phyloP scores from a whole-genome alignment of 768 basidiomycete genomes.

The Chalciporus chontae region DNA sequence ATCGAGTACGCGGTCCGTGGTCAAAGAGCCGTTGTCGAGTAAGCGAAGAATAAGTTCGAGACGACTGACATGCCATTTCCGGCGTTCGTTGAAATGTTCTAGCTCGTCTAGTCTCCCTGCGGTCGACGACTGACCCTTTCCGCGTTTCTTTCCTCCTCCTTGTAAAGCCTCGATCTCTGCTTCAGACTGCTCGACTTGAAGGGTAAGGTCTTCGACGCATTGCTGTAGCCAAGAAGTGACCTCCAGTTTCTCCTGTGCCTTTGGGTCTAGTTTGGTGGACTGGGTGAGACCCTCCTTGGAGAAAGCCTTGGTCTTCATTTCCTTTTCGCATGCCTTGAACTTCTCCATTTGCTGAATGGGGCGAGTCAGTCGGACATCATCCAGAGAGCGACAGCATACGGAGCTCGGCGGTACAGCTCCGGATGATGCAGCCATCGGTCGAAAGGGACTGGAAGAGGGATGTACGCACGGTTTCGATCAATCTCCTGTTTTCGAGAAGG shows the following conservation, averaged over 20 bases:
- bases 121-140: conserved; percentile 59
- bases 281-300: conserved; percentile 97
- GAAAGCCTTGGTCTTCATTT: conserved; percentile 99
- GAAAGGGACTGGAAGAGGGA: background rate
- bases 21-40: conserved; percentile 88
- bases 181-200: conserved; percentile 92
- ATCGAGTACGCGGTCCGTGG: conserved; percentile 72
- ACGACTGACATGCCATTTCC: conserved; percentile 92
- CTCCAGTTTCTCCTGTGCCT: conserved; percentile 94
- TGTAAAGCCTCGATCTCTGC: conserved; percentile 90
- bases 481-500: conserved; percentile 87
- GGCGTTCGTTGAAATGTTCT: conserved; percentile 85
- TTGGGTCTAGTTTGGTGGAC: conserved; percentile 91
- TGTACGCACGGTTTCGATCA: conserved; percentile 90
- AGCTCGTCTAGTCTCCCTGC: conserved; percentile 78
- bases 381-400: conserved; percentile 12
- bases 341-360: conserved; percentile 96
- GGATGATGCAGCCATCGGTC: background rate
- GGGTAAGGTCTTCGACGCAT: conserved; percentile 86
- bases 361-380: conserved; percentile 2
- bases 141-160: conserved; percentile 80
- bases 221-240: conserved; percentile 81
- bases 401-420: conserved; percentile 1
- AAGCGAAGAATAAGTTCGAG: conserved; percentile 91
- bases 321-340: conserved; percentile 99